Base-by-base conservation (phyloP, 345 rosid species). In the Camelina sativa region DNA sequence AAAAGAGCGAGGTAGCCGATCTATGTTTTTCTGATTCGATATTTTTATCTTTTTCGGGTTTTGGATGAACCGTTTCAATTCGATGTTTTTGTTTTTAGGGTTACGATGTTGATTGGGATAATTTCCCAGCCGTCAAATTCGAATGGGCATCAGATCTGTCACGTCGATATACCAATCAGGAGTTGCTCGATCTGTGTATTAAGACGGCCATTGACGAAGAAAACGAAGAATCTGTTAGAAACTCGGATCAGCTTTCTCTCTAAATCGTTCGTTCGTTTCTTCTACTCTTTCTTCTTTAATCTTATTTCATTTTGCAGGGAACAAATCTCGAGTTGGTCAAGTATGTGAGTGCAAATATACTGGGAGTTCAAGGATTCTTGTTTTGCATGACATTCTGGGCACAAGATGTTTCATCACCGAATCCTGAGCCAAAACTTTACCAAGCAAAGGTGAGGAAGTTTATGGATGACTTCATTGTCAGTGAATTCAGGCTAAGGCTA, bases 351-450 rank as follows among this genome's bases (percentile, higher is more conserved):
- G 60, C 71, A 51, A 66, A 66, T 51, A 8, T 37, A 0, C 0
- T 11, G 2, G 11, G 19, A 1, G 59, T 28, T 0, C 7, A 22
- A 6, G 71, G 60, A 8, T 20, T 3, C 3, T 0, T 51, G 20
- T 66, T 1, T 66, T 19, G 4, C 4, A 34, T 51, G 35, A 66
- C 71, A 5, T 66, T 66, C 15, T 51, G 47, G 71, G 71, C 71
- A 4, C 20, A 19, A 8, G 59, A 66, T 66, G 30, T 30, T n/a
- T 11, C 16, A 46, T 64, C 69, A 11, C 40, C 56, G 17, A 12
- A 65, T 50, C 57, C 3, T 16, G 20, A 34, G 46, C 47, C 59
- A 1, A 51, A 52, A 51, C 16, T 12, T 34, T 66, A 66, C 59
- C 60, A 66, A 52, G 5, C 71, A 7, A 50, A 20, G 48, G 34